phyloP scores from a whole-genome alignment of 495 filamentous ascomycete genomes.

The Podospora pseudopauciseta region DNA sequence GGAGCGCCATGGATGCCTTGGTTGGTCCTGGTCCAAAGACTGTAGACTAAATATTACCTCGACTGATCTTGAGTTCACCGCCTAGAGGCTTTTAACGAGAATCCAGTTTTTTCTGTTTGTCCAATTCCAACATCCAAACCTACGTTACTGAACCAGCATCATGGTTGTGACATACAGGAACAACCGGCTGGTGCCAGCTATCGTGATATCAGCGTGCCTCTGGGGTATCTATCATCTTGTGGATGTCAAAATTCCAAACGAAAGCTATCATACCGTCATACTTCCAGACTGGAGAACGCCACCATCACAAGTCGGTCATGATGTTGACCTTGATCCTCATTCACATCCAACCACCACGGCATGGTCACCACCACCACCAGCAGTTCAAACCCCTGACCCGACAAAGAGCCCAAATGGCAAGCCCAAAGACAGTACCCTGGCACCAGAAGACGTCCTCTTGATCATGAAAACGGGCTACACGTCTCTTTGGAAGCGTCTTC shows the following conservation, averaged over 20 bases:
- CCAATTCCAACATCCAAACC: neutral
- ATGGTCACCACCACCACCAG: neutral
- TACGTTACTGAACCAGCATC: neutral
- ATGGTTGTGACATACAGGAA: constrained; percentile 15
- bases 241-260: neutral
- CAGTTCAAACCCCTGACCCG: neutral
- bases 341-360: neutral
- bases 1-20: neutral
- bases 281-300: neutral
- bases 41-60: no score
- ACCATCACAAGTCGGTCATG: neutral
- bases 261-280: constrained; percentile 2
- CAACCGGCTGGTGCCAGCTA: constrained; percentile 13
- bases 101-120: no score
- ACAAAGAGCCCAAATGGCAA: neutral
- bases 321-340: neutral
- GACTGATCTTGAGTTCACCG: no score
- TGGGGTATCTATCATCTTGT: constrained; percentile 11
- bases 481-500: constrained; percentile 16
- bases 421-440: neutral
- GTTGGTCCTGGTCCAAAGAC: no score
- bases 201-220: constrained; percentile 10
- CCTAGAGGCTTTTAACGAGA: no score
- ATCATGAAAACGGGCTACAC: constrained; percentile 17
- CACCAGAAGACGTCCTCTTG: constrained; percentile 8